Evolutionary conservation across 306 rosid genomes (phyloP).

Genomic region (Luffa acutangula): DNA sequence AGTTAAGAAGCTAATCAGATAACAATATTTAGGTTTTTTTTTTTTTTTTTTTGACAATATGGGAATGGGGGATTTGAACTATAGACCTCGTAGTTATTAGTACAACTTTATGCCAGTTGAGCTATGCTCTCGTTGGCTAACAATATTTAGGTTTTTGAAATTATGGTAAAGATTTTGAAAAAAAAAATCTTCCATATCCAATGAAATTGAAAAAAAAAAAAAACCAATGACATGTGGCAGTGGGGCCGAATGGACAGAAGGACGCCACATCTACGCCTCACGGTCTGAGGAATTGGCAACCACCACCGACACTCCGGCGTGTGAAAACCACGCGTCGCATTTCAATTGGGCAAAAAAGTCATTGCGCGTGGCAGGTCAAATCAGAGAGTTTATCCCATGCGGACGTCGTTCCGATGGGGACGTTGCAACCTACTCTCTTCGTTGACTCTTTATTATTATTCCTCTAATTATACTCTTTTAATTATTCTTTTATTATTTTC

Average conservation of each 20-base stretch:
- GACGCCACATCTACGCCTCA: background rate
- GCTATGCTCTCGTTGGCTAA: no score
- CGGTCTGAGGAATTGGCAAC: background rate
- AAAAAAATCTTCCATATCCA: background rate
- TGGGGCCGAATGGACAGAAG: background rate
- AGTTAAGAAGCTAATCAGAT: no score
- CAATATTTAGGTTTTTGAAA: no score
- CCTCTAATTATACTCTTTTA: background rate
- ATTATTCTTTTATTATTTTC: background rate
- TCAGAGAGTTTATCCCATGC: background rate
- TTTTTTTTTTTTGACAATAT: no score
- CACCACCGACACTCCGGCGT: conserved; percentile 2
- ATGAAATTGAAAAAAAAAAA: background rate
- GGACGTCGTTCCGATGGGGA: conserved; percentile 1
- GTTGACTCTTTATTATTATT: background rate
- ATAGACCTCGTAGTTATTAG: no score
- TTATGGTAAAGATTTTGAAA: background rate
- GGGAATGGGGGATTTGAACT: no score
- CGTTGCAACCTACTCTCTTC: background rate
- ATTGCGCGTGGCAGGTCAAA: background rate
- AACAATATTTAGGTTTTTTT: no score
- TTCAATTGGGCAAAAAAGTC: background rate
- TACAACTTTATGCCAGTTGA: no score
- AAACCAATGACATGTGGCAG: background rate
- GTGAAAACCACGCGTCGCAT: background rate